Base-by-base conservation (phyloP, 768 basidiomycete species). In the Leccinum truebloodii region DNA sequence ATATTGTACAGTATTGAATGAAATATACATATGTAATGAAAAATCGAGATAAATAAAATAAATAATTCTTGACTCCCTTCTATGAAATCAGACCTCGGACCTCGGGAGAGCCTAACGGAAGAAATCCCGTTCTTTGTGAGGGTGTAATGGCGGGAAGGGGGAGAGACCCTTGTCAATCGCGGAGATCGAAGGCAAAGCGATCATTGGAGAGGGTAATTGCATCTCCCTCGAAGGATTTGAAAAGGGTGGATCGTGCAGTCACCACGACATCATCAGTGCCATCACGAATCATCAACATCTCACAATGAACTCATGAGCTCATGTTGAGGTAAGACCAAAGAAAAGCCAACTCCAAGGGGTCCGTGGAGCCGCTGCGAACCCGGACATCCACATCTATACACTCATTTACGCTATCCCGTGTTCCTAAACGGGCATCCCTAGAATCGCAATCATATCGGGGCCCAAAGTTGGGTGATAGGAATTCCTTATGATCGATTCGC, bases 151-250 rank as follows among this genome's bases (percentile, higher is more conserved):
- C 57, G 67, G 57, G 63, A 59, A 59, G 50, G 51, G 28, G 39
- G 10, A 48, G 48, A 48, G 48, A 54, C n/a, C 59, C 44, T 39
- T 49, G 44, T 52, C 16, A 51, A 49, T 72, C 71, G 70, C 72
- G 72, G 72, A 73, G 72, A 72, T 73, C 70, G 62, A 73, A 67
- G 61, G 20, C 12, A 46, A 39, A 46, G 7, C 34, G n/a, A 22
- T 52, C 52, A 20, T 32, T 12, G 44, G 9, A 49, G 50, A 22
- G 44, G 61, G 60, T 10, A 63, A 59, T 55, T 12, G 51, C 30
- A 62, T 57, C 61, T 48, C 60, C 54, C 55, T 41, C 24, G 41
- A 16, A 12, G 20, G 6, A 10, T 12, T 46, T 46, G 20, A 46
- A 20, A 46, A 46, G 5, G 20, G 44, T 46, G 20, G 44, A 46